These are phyloP conservation scores for Batrachochytrium dendrobatidis DNA, from an alignment of 371 early-diverging fungal species.

Conservation along the genomic window DNA sequence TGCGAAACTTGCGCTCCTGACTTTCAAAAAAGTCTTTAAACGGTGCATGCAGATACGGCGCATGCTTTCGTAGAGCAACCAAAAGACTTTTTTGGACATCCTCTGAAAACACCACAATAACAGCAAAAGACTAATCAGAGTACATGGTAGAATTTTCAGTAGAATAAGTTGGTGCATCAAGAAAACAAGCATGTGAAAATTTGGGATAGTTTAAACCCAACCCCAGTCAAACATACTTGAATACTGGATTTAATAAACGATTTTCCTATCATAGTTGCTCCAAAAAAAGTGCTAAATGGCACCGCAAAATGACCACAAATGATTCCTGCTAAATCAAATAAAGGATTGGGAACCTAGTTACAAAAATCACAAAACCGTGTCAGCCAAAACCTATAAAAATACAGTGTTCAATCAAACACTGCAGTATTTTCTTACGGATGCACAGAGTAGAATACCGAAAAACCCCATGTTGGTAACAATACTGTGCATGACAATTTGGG, in stretches of 20 bases:
- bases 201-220: not conserved
- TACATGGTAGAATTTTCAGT: not conserved
- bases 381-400: not conserved
- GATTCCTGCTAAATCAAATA: constrained; percentile 92
- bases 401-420: not conserved
- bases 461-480: constrained; percentile 71
- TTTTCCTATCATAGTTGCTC: constrained; percentile 88
- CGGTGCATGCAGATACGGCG: constrained; percentile 36
- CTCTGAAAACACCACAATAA: constrained; percentile 56
- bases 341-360: constrained; percentile 90
- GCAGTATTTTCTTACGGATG: constrained; percentile 51
- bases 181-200: not conserved
- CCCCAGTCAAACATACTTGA: constrained; percentile 40
- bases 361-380: not conserved
- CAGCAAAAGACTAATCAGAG: constrained; percentile 23
- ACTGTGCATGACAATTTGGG: constrained; percentile 53
- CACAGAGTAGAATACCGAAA: constrained; percentile 80
- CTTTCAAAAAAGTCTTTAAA: constrained; percentile 29
- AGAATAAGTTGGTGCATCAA: not conserved
- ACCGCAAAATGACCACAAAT: constrained; percentile 83
- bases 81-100: constrained; percentile 52
- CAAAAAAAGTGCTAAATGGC: constrained; percentile 86
- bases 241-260: constrained; percentile 77
- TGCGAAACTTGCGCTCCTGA: constrained; percentile 28
- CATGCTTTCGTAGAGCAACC: constrained; percentile 31